phyloP scores from a whole-genome alignment of 2,329 filamentous ascomycete genomes.

The Fusarium multiceps region DNA sequence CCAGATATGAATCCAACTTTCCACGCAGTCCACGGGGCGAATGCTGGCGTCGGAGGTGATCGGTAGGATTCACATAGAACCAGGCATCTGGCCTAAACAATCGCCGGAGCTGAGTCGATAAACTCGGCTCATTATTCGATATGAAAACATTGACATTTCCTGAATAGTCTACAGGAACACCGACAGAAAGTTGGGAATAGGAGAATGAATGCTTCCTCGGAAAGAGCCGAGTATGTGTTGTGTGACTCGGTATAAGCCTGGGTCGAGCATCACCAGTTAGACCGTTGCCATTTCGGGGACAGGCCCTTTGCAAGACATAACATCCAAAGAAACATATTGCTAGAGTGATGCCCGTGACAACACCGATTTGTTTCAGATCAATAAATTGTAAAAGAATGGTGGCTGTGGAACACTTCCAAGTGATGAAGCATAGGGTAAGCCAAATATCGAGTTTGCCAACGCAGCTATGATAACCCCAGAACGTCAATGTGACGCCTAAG shows the following conservation, averaged over 20 bases:
- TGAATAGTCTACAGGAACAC: constrained; percentile 72
- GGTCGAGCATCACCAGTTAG: constrained; percentile 48
- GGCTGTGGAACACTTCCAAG: constrained; percentile 32
- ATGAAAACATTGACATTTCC: constrained; percentile 67
- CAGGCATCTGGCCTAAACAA: constrained; percentile 55
- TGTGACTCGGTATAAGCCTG: constrained; percentile 72
- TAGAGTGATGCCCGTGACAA: background rate
- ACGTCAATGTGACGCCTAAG: background rate
- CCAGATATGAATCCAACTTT: constrained; percentile 72
- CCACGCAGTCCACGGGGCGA: constrained; percentile 65
- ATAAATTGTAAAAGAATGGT: constrained; percentile 3
- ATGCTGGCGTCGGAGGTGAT: constrained; percentile 70
- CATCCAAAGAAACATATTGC: background rate
- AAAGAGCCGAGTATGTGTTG: constrained; percentile 73
- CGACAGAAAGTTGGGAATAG: constrained; percentile 77
- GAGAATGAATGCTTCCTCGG: constrained; percentile 75
- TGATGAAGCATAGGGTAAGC: constrained; percentile 41
- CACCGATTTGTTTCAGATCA: background rate
- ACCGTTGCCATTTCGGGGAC: background rate
- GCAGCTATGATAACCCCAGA: constrained; percentile 33
- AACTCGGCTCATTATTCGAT: constrained; percentile 55
- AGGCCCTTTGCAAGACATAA: background rate
- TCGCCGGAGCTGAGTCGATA: constrained; percentile 43
- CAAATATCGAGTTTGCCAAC: constrained; percentile 42
- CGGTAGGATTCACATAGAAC: constrained; percentile 68